Percentiles rank a stretch among this genome's conserved stretches.
Conservation (phyloP, 2,329 filamentous ascomycete species). For the Botrytis galanthina region DNA sequence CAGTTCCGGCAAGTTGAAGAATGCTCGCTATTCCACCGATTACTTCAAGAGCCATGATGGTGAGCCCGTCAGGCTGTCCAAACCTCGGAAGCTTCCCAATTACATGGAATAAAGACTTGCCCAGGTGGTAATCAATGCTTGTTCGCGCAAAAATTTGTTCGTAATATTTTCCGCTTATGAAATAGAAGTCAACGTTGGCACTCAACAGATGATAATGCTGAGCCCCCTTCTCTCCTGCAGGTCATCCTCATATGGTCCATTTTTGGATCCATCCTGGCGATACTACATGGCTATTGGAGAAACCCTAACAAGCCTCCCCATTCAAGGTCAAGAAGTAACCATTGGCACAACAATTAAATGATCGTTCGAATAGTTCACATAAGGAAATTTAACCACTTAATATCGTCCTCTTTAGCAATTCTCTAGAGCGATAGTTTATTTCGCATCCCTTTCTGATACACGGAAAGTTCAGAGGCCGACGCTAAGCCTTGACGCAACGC, state of each 20-base stretch:
- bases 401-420: not conserved
- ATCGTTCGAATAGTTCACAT: not conserved
- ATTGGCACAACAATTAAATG: not conserved
- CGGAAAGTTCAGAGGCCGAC: not conserved
- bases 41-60: conserved; percentile 24
- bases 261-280: not conserved
- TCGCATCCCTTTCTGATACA: not conserved
- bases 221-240: not conserved
- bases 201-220: not conserved
- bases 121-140: not conserved
- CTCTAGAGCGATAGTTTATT: not conserved
- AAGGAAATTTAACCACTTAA: not conserved
- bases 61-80: not conserved
- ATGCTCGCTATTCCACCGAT: conserved; percentile 25
- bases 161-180: not conserved
- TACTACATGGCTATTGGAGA: not conserved
- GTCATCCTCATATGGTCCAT: not conserved
- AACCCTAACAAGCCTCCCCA: not conserved
- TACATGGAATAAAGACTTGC: not conserved
- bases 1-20: conserved; percentile 23
- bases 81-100: not conserved
- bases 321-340: no score
- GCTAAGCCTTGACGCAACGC: not conserved
- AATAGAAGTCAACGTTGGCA: no score
- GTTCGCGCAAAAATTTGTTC: not conserved